These are phyloP conservation scores for Scutellaria baicalensis DNA, from an alignment of 257 asterid species.

Conservation along the genomic window DNA sequence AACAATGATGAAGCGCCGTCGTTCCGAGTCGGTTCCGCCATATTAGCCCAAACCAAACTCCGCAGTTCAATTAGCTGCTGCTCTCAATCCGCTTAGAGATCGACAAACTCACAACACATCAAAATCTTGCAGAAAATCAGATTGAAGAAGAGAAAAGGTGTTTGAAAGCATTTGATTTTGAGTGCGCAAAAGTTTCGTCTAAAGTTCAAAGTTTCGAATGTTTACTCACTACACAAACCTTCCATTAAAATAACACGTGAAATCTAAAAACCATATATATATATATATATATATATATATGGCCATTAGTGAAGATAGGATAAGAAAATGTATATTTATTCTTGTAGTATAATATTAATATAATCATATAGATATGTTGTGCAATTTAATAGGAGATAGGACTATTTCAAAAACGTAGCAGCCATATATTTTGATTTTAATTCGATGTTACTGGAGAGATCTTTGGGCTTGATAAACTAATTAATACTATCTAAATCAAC, in stretches of 20 bases:
- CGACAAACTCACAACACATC: neutral
- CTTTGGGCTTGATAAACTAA: neutral
- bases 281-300: too few species aligned
- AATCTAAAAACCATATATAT: neutral
- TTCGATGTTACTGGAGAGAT: neutral
- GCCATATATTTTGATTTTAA: neutral
- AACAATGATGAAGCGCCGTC: slow-evolving; percentile 27
- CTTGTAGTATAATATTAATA: neutral
- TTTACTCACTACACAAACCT: neutral
- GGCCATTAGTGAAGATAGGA: neutral
- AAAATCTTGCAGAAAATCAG: neutral
- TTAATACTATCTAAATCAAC: neutral
- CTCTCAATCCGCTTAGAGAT: neutral
- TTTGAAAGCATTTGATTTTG: slow-evolving; percentile 9
- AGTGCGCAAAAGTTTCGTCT: slow-evolving; percentile 21
- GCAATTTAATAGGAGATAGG: slow-evolving; percentile 10
- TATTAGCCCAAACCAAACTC: slow-evolving; percentile 14
- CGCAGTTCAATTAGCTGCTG: neutral
- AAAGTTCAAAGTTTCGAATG: neutral
- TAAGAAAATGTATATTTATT: neutral
- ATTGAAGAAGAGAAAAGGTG: neutral
- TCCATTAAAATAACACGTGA: neutral
- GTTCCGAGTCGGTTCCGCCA: slow-evolving; percentile 58
- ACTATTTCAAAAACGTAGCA: slow-evolving; percentile 5
- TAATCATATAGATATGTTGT: neutral